Evolutionary conservation across 2,329 filamentous ascomycete genomes (phyloP).

Genomic region (Fusarium vanettenii): DNA sequence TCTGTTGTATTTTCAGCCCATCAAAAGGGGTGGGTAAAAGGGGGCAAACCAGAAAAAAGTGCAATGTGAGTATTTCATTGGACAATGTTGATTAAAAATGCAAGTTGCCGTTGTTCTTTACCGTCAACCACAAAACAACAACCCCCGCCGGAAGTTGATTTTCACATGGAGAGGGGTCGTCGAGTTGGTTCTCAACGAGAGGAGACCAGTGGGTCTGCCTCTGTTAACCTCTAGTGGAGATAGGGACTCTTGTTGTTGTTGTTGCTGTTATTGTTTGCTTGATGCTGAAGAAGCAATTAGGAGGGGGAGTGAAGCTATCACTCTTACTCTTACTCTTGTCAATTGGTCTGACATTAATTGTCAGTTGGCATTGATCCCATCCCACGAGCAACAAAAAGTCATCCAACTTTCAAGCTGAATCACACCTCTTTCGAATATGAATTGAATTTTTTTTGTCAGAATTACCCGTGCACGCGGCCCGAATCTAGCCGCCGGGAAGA

Average conservation of each 20-base stretch:
- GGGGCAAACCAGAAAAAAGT: background rate
- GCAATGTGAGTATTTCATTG: background rate
- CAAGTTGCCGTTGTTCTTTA: conserved; percentile 31
- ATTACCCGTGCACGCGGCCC: conserved; percentile 38
- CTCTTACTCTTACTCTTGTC: background rate
- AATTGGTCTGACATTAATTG: background rate
- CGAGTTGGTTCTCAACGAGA: conserved; percentile 19
- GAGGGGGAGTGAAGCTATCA: conserved; percentile 43
- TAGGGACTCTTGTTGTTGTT: conserved; percentile 7
- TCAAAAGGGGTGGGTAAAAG: background rate
- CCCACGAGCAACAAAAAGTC: background rate
- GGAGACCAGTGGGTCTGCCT: conserved; percentile 34
- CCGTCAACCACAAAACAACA: conserved; percentile 4
- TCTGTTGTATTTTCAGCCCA: conserved; percentile 1
- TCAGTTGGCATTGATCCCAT: conserved; percentile 2
- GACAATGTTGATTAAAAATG: conserved; percentile 3
- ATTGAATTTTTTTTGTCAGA: conserved; percentile 9
- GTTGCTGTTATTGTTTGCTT: background rate
- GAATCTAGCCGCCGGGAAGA: conserved; percentile 36
- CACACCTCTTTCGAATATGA: conserved; percentile 6
- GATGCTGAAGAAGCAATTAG: background rate
- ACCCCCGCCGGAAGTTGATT: conserved; percentile 24
- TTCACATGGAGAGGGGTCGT: conserved; percentile 32
- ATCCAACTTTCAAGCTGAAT: background rate
- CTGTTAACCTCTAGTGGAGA: conserved; percentile 22